Conservation (phyloP, 768 basidiomycete genomes). For the Glaciozyma antarctica region DNA sequence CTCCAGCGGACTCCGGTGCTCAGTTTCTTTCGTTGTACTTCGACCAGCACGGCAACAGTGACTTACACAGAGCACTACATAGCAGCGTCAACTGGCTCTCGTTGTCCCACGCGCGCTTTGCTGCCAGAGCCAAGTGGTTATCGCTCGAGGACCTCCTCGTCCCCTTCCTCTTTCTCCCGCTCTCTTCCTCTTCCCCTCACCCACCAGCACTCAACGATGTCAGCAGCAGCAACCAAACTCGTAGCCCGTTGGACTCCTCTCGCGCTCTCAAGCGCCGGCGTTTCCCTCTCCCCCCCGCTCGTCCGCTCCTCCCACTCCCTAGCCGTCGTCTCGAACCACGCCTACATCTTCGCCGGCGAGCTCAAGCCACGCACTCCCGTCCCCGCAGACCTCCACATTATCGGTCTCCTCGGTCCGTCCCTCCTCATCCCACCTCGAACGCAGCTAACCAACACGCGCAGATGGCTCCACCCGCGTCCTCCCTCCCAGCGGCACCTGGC, state of each 20-base stretch:
- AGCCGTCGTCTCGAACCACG: constrained; percentile 37
- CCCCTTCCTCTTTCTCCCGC: neutral
- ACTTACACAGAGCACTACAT: too few relatives aligned
- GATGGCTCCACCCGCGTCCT: neutral
- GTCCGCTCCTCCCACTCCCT: constrained; percentile 42
- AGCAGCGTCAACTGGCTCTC: too few relatives aligned
- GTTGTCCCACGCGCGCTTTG: too few relatives aligned
- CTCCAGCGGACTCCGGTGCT: too few relatives aligned
- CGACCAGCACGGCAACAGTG: too few relatives aligned
- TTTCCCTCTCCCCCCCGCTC: neutral
- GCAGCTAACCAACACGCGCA: neutral
- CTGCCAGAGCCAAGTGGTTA: too few relatives aligned
- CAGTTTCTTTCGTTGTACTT: too few relatives aligned
- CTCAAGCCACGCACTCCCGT: constrained; percentile 44
- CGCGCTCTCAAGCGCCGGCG: neutral
- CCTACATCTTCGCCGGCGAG: constrained; percentile 46
- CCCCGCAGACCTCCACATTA: constrained; percentile 34
- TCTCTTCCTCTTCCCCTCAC: neutral
- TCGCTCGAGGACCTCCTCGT: neutral
- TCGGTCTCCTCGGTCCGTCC: constrained; percentile 27
- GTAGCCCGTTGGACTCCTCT: neutral
- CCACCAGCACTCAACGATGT: too few relatives aligned
- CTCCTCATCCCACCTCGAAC: neutral
- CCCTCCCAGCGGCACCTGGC: constrained; percentile 15
- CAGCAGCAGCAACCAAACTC: neutral